A percentile compares a stretch with the other conserved stretches of the same genome.
phyloP scores from a whole-genome alignment of 106 monocot species.

The Phalaenopsis aphrodite region DNA sequence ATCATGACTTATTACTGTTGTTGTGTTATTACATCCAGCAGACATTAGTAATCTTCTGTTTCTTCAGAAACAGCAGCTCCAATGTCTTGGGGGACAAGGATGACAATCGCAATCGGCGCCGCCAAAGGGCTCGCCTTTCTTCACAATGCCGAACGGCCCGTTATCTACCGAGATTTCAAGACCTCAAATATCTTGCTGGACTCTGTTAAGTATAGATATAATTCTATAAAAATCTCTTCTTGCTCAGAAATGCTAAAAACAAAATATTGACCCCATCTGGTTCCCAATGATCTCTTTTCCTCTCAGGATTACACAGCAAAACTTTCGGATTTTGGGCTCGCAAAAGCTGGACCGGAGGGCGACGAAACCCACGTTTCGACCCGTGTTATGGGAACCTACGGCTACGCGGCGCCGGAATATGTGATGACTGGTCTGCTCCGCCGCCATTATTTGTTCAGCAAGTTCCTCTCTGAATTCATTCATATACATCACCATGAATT shows the following conservation, averaged over 20 bases:
- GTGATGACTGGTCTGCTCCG: slow-evolving; percentile 47
- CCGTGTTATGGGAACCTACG: slow-evolving; percentile 68
- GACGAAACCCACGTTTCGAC: slow-evolving; percentile 70
- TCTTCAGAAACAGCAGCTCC: slow-evolving; percentile 52
- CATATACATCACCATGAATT: neutral
- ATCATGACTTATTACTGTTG: neutral
- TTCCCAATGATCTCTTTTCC: neutral
- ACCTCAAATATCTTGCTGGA: slow-evolving; percentile 84
- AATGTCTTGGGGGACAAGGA: slow-evolving; percentile 60
- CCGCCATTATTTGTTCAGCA: neutral
- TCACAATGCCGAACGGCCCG: slow-evolving; percentile 65
- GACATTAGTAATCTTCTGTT: neutral
- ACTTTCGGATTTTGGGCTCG: slow-evolving; percentile 82
- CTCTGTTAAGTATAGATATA: slow-evolving; percentile 34
- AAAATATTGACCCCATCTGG: neutral
- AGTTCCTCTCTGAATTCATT: neutral
- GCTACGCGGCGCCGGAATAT: slow-evolving; percentile 69
- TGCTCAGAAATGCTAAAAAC: neutral
- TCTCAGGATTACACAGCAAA: slow-evolving; percentile 58
- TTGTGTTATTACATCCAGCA: neutral
- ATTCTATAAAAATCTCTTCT: neutral
- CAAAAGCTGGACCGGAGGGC: slow-evolving; percentile 64
- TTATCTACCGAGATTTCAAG: slow-evolving; percentile 85
- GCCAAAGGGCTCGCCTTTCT: slow-evolving; percentile 77
- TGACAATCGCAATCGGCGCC: slow-evolving; percentile 74